Evolutionary conservation across 2,329 filamentous ascomycete genomes (phyloP).

Genomic region (Boeremia lycopersici): DNA sequence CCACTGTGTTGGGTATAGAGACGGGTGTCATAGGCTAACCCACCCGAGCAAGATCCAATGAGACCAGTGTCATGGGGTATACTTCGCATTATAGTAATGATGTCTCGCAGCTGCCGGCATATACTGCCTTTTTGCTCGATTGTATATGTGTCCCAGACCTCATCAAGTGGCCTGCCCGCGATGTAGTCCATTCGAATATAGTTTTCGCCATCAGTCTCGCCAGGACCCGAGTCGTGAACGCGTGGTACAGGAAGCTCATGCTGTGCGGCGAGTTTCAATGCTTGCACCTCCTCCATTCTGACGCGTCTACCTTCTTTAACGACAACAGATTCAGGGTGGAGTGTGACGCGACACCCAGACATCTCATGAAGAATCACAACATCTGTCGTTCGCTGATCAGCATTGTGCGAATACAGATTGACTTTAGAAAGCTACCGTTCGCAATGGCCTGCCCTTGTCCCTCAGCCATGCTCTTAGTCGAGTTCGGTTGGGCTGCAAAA

Average conservation of each 20-base stretch:
- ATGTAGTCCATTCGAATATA: background rate
- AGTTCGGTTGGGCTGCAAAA: background rate
- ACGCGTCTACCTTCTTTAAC: background rate
- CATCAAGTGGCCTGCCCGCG: background rate
- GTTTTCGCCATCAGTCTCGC: background rate
- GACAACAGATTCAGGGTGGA: background rate
- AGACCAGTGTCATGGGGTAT: background rate
- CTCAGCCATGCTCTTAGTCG: background rate
- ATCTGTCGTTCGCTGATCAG: background rate
- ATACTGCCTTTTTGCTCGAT: background rate
- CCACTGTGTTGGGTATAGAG: background rate
- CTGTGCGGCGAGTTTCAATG: background rate
- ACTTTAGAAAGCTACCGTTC: background rate
- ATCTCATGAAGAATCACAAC: background rate
- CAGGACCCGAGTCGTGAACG: background rate
- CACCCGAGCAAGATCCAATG: slow-evolving; percentile 1
- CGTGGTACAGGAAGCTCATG: background rate
- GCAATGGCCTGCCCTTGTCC: background rate
- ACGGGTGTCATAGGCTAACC: background rate
- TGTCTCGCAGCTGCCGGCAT: background rate
- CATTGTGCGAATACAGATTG: background rate
- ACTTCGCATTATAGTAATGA: background rate
- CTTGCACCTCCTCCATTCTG: background rate
- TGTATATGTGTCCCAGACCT: background rate
- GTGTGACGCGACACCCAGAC: background rate